These are phyloP conservation scores for Podospora fimiseda DNA, from an alignment of 495 filamentous ascomycete species.

Conservation along the genomic window DNA sequence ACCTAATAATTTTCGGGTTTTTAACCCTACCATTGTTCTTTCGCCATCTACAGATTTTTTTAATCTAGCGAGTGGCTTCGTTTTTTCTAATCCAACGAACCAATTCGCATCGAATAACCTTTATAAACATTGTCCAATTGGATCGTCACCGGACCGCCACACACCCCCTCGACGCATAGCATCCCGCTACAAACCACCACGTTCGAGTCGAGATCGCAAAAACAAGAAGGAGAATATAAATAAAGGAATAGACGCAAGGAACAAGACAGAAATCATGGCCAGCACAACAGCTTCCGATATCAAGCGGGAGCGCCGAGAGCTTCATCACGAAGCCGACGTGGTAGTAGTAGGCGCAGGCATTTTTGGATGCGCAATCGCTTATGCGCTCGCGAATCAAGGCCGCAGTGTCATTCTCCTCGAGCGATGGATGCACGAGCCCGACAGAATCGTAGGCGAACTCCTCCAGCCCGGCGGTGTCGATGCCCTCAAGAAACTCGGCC, in stretches of 20 bases:
- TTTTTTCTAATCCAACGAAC: not conserved
- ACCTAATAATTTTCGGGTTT: not conserved
- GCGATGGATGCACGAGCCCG: conserved; percentile 81
- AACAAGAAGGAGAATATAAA: not conserved
- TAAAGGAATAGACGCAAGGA: no score
- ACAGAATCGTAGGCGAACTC: conserved; percentile 93
- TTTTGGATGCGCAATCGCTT: conserved; percentile 80
- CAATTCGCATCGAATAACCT: not conserved
- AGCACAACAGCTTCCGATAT: not conserved
- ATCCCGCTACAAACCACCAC: no score
- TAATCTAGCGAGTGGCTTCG: no score
- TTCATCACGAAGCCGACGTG: conserved; percentile 58
- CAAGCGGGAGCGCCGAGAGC: conserved; percentile 31
- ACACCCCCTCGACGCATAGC: not conserved
- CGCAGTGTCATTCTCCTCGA: conserved; percentile 90
- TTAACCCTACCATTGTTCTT: not conserved
- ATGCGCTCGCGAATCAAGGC: conserved; percentile 74
- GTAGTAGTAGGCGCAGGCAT: conserved; percentile 88
- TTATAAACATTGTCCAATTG: not conserved
- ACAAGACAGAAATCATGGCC: not conserved
- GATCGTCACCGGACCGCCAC: not conserved
- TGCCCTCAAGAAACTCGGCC: conserved; percentile 73
- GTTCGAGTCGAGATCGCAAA: no score
- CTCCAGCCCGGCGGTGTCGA: conserved; percentile 86
- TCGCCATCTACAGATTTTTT: not conserved